Base-by-base conservation (phyloP, 2,329 filamentous ascomycete genomes). In the Fusarium xylarioides region DNA sequence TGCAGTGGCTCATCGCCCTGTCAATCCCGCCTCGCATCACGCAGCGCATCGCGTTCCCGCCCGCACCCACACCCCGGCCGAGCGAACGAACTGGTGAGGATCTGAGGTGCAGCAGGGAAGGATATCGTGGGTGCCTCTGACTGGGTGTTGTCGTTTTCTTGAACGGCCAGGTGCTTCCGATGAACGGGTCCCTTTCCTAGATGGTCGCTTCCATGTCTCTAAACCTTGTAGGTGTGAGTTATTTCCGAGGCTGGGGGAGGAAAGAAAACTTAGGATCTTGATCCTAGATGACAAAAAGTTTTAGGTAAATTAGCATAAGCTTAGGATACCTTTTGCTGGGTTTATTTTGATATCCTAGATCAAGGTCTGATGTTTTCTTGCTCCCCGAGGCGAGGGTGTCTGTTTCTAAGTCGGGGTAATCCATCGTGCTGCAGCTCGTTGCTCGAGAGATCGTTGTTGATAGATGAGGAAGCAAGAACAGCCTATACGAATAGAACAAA, bases 21-120 rank as follows among this genome's bases (percentile, higher is more conserved):
- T 79, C 74, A 73, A 75, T 73, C 71, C 71, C 66, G 70, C 52
- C 60, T 73, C 69, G 65, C 72, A 72, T 72, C 71, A 71, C 58
- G 70, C 68, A 74, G 65, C 64, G 62, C 66, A 69, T 69, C 58
- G 50, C 74, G 60, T 62, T 74, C 70, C 72, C 71, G 66, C 66
- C 64, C 56, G 67, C 64, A 71, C 56, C 63, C 59, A 73, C 49
- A 54, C 60, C 58, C 70, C 66, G 66, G 49, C 70, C 28, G 66
- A 68, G 43, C 63, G 59, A 68, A 70, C 70, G 71, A 74, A 74
- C 71, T 74, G 70, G 67, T 65, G 63, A 71, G 67, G 67, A 70
- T 70, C 59, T 60, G 66, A 70, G 66, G 46, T 73, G 61, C 70
- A 60, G 70, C 60, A 73, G 57, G 49, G 69, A 40, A 62, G 47